These are phyloP conservation scores for Boechera stricta DNA, from an alignment of 345 rosid genomes.

Conservation along the genomic window DNA sequence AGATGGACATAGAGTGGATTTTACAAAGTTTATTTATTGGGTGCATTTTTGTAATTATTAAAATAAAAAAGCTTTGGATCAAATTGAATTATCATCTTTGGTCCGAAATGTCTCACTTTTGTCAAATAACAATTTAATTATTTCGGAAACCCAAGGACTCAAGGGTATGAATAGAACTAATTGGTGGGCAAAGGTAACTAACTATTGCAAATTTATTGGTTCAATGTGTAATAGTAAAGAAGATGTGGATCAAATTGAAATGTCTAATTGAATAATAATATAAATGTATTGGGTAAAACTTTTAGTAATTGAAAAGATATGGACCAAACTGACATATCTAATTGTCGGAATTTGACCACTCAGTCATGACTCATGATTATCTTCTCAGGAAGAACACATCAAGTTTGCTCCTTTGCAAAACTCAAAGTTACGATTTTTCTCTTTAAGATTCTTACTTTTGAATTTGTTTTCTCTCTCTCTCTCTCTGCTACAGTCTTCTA, in stretches of 20 bases:
- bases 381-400: neutral
- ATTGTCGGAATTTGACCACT: neutral
- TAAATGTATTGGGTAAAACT: neutral
- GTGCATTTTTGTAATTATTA: constrained; percentile 9
- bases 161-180: neutral
- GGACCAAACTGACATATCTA: neutral
- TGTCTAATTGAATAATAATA: too few species aligned
- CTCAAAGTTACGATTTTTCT: neutral
- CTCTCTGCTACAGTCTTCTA: constrained; percentile 4
- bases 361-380: neutral
- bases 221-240: neutral
- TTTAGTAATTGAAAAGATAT: neutral
- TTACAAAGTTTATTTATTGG: neutral
- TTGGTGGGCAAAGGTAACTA: neutral
- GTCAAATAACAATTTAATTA: neutral
- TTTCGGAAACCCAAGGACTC: too few species aligned
- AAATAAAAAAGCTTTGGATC: neutral
- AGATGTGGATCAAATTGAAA: neutral
- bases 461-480: neutral
- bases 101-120: neutral
- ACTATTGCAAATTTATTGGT: neutral
- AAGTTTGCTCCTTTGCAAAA: neutral
- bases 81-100: neutral
- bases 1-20: neutral
- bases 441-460: neutral